A percentile compares a stretch with the other conserved stretches of the same genome.
phyloP scores from a whole-genome alignment of 179 eudicot species.

The Silene coronaria region DNA sequence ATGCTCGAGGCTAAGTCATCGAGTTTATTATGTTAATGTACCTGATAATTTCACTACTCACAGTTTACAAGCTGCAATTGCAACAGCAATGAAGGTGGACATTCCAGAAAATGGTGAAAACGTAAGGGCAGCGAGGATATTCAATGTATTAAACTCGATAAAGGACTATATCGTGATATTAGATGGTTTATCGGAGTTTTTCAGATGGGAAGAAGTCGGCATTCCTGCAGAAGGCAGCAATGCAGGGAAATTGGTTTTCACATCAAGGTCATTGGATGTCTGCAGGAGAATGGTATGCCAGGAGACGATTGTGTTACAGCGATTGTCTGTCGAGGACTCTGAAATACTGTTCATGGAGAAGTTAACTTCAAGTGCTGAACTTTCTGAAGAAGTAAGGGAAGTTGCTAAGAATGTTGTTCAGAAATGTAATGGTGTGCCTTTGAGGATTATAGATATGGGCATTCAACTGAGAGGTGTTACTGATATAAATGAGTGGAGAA shows the following conservation, averaged over 20 bases:
- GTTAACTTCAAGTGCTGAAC: not conserved
- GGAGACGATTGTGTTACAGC: constrained; percentile 11
- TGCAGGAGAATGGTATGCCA: constrained; percentile 27
- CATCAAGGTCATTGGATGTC: constrained; percentile 9
- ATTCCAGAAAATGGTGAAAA: constrained; percentile 17
- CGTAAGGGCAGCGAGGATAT: constrained; percentile 24
- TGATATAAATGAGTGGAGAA: constrained; percentile 19
- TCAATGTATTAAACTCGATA: not conserved
- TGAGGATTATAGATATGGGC: constrained; percentile 10
- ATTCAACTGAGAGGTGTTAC: constrained; percentile 17
- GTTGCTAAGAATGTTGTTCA: constrained; percentile 14
- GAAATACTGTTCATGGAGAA: constrained; percentile 20
- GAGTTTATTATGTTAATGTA: constrained; percentile 25
- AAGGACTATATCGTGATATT: constrained; percentile 17
- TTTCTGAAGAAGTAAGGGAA: constrained; percentile 18
- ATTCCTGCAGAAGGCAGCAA: constrained; percentile 15
- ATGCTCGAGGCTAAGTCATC: not conserved
- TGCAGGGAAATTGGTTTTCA: constrained; percentile 14
- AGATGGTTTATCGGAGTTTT: constrained; percentile 20
- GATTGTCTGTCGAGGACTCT: constrained; percentile 18
- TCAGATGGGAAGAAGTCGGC: constrained; percentile 18
- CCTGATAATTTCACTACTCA: constrained; percentile 9
- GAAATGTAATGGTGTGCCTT: constrained; percentile 22
- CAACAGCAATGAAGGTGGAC: constrained; percentile 18
- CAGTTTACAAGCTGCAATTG: constrained; percentile 20